Evolutionary conservation across 1,284 basidiomycete species (phyloP).

Genomic region (Apiotrichum montevideense): DNA sequence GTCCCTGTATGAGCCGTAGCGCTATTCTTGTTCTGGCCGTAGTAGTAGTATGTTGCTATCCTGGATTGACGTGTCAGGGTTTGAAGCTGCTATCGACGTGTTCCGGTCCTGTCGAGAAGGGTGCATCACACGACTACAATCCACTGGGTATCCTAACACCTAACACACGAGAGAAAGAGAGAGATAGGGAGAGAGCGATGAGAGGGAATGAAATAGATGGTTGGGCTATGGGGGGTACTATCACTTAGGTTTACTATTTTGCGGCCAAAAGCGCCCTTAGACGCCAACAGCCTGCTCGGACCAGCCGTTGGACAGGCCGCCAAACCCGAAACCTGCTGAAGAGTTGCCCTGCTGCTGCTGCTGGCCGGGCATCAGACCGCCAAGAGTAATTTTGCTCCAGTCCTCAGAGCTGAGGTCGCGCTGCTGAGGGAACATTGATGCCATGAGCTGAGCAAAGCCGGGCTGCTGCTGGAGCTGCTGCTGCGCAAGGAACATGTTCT

Average conservation of each 20-base stretch:
- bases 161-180: neutral
- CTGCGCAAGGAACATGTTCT: conserved; percentile 16
- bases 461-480: conserved; percentile 12
- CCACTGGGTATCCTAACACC: conserved; percentile 3
- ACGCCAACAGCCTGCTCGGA: conserved; percentile 14
- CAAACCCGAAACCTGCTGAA: neutral
- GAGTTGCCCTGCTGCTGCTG: neutral
- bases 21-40: too few species aligned
- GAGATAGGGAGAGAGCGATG: neutral
- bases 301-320: conserved; percentile 1
- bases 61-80: too few species aligned
- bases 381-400: conserved; percentile 22
- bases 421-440: conserved; percentile 30
- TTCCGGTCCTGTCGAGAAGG: neutral
- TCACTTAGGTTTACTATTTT: too few species aligned
- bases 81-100: too few species aligned
- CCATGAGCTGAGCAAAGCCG: conserved; percentile 25
- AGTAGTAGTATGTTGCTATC: too few species aligned
- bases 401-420: conserved; percentile 14
- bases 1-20: too few species aligned
- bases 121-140: conserved; percentile 4
- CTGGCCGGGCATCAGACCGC: neutral
- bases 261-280: neutral
- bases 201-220: neutral
- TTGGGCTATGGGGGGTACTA: too few species aligned